Percentiles rank a stretch among this genome's conserved stretches.
Evolutionary conservation across 73 alveolate genomes (phyloP).

Genomic region (Loxodes magnus): DNA sequence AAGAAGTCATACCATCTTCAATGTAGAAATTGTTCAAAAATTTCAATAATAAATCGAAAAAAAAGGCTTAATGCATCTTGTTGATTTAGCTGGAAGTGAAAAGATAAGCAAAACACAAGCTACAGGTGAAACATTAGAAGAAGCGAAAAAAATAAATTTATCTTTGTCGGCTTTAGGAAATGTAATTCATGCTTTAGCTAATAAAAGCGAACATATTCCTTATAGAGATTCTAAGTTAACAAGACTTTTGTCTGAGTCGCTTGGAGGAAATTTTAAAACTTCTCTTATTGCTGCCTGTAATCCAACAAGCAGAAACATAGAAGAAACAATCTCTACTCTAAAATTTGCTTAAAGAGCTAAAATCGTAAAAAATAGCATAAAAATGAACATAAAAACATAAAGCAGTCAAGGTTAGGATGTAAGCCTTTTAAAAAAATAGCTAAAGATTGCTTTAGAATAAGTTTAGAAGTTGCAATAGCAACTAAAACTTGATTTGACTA

Average conservation of each 20-base stretch:
- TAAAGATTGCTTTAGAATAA: constrained; percentile 1
- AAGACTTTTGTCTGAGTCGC: constrained; percentile 78
- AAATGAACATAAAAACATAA: constrained; percentile 53
- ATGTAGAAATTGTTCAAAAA: constrained; percentile 81
- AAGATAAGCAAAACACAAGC: constrained; percentile 62
- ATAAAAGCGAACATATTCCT: constrained; percentile 60
- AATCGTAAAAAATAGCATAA: constrained; percentile 54
- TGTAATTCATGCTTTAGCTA: constrained; percentile 60
- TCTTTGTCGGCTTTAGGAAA: constrained; percentile 73
- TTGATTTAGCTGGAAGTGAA: constrained; percentile 83
- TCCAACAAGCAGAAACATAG: constrained; percentile 64
- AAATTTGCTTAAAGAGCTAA: constrained; percentile 91
- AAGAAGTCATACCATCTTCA: constrained; percentile 93
- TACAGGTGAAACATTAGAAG: constrained; percentile 63
- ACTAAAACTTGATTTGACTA: too few species aligned
- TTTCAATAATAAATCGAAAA: constrained; percentile 47
- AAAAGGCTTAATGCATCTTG: constrained; percentile 64
- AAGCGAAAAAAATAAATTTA: constrained; percentile 65
- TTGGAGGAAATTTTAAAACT: constrained; percentile 95
- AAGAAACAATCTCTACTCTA: constrained; percentile 78
- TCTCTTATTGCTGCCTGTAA: constrained; percentile 84
- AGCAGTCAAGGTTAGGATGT: too few species aligned
- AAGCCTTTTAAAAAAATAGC: too few species aligned
- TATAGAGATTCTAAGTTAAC: constrained; percentile 79
- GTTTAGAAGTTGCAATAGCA: constrained; percentile 3